Evolutionary conservation across 192 early-diverging fungal species (phyloP), one percentile per base, ranked within the genome.

Genomic region (Mortierella antarctica): DNA sequence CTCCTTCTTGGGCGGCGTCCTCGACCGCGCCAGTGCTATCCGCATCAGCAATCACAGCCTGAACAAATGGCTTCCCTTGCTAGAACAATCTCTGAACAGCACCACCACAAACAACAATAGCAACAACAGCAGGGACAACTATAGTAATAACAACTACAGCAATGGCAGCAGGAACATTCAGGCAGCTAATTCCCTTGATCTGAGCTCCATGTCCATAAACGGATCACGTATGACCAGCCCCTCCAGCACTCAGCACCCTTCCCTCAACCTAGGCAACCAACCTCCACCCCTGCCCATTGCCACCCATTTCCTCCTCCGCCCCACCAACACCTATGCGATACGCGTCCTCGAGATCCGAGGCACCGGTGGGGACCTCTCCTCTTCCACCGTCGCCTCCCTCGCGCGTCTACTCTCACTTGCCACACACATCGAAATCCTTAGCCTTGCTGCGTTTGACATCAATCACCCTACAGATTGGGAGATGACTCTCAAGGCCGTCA

Each of bases 281-380:
- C 48, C 47, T 31, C 23, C 48, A 13, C 46, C 45, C n/a, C 62
- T 48, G 10, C 62, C 62, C 1, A 21, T 47, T 0, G 23, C 48
- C 13, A 63, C n/a, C n/a, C n/a, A n/a, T n/a, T n/a, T n/a, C n/a
- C n/a, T n/a, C n/a, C n/a, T n/a, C n/a, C n/a, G n/a, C n/a, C n/a
- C n/a, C n/a, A n/a, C n/a, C n/a, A n/a, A n/a, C n/a, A n/a, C 65
- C 2, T 67, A 67, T 21, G 42, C 55, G 53, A 67, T 67, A 15
- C 45, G 53, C 13, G 54, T 46, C 4, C 18, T 67, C n/a, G 55
- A 67, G 40, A 17, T 67, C 17, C 51, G 52, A 44, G 65, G 65
- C 3, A 48, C 65, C 8, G 65, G 65, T 2, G 45, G 65, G 2
- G 54, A 15, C 5, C 65, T 67, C 18, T 44, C 55, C 11, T 21